Evolutionary conservation across 75 land plant species (phyloP).

Genomic region (Cryptomeria japonica): DNA sequence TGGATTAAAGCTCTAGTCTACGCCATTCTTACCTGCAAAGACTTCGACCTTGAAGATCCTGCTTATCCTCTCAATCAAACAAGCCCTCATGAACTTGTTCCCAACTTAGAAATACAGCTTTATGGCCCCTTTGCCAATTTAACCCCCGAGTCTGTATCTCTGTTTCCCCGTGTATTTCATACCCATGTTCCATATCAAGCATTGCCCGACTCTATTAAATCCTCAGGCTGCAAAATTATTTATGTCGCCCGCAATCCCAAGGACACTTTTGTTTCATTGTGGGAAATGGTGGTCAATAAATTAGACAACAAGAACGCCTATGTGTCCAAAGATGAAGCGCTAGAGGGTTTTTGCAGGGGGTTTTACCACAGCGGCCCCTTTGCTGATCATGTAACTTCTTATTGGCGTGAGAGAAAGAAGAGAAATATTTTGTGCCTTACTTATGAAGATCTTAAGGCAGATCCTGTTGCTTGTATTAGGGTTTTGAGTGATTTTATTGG

Average conservation of each 20-base stretch:
- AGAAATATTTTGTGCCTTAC: slow-evolving; percentile 10
- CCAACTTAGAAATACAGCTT: slow-evolving; percentile 10
- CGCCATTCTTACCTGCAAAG: not conserved
- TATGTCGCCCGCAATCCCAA: slow-evolving; percentile 25
- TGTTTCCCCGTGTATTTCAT: slow-evolving; percentile 12
- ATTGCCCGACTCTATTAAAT: slow-evolving; percentile 16
- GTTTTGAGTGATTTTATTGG: slow-evolving; percentile 19
- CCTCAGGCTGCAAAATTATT: slow-evolving; percentile 15
- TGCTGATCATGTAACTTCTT: slow-evolving; percentile 25
- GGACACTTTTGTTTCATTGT: slow-evolving; percentile 21
- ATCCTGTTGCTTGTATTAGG: slow-evolving; percentile 7
- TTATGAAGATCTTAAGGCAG: slow-evolving; percentile 26
- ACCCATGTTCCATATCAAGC: slow-evolving; percentile 27
- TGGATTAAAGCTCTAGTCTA: slow-evolving; percentile 24
- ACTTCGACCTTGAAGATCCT: not conserved
- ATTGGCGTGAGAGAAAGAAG: slow-evolving; percentile 20
- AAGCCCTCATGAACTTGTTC: slow-evolving; percentile 26
- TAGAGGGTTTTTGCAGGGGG: slow-evolving; percentile 21
- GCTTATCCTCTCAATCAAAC: not conserved
- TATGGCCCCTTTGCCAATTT: not conserved
- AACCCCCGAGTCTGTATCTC: not conserved
- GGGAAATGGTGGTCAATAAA: not conserved
- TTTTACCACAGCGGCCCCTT: slow-evolving; percentile 19
- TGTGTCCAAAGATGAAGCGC: slow-evolving; percentile 7
- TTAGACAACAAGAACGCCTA: not conserved